These are phyloP conservation scores for Emergomyces pasteurianus DNA, from an alignment of 2,329 filamentous ascomycete genomes.

Conservation along the genomic window DNA sequence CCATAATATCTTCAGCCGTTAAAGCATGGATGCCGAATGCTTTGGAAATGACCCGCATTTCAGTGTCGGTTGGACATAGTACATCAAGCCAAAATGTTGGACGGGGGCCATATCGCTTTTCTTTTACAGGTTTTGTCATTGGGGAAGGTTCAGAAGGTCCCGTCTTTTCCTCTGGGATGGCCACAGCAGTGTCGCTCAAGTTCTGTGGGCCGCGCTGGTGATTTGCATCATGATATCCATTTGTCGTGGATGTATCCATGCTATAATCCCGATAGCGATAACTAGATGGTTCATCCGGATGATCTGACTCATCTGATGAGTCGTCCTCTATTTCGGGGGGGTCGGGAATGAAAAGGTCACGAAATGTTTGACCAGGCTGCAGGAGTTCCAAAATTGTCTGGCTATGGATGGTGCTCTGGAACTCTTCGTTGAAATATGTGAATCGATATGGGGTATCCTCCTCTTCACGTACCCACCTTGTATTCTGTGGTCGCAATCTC, in stretches of 20 bases:
- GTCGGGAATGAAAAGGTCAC: conserved; percentile 82
- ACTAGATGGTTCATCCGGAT: conserved; percentile 5
- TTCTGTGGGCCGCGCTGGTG: conserved; percentile 15
- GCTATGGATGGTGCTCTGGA: conserved; percentile 90
- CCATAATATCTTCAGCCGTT: conserved; percentile 91
- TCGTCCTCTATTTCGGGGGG: conserved; percentile 64
- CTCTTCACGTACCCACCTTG: conserved; percentile 73
- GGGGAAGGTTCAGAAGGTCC: background rate
- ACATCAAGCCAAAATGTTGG: conserved; percentile 97
- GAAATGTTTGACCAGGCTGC: conserved; percentile 72
- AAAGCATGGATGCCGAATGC: conserved; percentile 92
- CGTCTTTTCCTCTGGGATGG: background rate
- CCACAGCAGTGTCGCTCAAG: background rate
- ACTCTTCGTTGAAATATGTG: conserved; percentile 97
- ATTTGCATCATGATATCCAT: background rate
- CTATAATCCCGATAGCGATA: conserved; percentile 11
- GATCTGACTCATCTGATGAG: conserved; percentile 42
- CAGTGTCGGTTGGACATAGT: conserved; percentile 75
- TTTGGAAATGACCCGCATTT: conserved; percentile 90
- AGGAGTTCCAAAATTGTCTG: conserved; percentile 89
- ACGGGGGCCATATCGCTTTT: conserved; percentile 59
- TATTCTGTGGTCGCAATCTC: conserved; percentile 66
- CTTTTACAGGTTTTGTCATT: conserved; percentile 25
- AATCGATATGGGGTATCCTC: conserved; percentile 90
- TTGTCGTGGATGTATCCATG: background rate